Conservation (phyloP, 179 eudicot species). For the Heliamphora pulchella region DNA sequence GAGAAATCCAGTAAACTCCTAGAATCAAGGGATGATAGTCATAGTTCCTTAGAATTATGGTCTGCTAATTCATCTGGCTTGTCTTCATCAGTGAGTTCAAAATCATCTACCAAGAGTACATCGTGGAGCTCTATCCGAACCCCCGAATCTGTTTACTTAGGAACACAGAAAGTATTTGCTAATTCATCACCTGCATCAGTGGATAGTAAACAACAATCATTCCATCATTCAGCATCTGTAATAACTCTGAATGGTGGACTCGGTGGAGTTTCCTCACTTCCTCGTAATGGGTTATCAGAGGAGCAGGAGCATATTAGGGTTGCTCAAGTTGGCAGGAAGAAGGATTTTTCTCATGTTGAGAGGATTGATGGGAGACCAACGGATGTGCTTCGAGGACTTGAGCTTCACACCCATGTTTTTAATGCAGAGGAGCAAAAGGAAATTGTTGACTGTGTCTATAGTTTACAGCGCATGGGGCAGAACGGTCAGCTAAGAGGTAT, state of each 20-base stretch:
- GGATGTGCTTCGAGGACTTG: slow-evolving; percentile 57
- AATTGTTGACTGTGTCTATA: slow-evolving; percentile 47
- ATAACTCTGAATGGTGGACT: neutral
- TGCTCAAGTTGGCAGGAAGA: slow-evolving; percentile 39
- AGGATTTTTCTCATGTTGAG: slow-evolving; percentile 42
- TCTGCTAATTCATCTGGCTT: slow-evolving; percentile 12
- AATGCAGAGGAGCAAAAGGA: slow-evolving; percentile 47
- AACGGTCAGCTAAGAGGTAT: slow-evolving; percentile 53
- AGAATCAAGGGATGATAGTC: neutral
- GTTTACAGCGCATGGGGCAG: slow-evolving; percentile 48
- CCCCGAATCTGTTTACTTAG: slow-evolving; percentile 15
- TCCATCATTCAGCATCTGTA: slow-evolving; percentile 18
- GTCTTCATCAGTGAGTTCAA: slow-evolving; percentile 13
- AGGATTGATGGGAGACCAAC: slow-evolving; percentile 31
- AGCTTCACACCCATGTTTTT: slow-evolving; percentile 51
- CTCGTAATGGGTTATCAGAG: slow-evolving; percentile 20
- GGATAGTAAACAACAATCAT: slow-evolving; percentile 13
- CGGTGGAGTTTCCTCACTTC: neutral
- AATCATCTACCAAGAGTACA: slow-evolving; percentile 13
- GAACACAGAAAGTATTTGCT: neutral
- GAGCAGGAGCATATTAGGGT: slow-evolving; percentile 35
- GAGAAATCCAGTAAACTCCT: slow-evolving; percentile 10
- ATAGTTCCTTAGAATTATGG: slow-evolving; percentile 1
- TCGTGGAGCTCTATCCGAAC: slow-evolving; percentile 17
- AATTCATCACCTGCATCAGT: slow-evolving; percentile 14